Evolutionary conservation across 441 rosid species (phyloP).

Genomic region (Eruca vesicaria): DNA sequence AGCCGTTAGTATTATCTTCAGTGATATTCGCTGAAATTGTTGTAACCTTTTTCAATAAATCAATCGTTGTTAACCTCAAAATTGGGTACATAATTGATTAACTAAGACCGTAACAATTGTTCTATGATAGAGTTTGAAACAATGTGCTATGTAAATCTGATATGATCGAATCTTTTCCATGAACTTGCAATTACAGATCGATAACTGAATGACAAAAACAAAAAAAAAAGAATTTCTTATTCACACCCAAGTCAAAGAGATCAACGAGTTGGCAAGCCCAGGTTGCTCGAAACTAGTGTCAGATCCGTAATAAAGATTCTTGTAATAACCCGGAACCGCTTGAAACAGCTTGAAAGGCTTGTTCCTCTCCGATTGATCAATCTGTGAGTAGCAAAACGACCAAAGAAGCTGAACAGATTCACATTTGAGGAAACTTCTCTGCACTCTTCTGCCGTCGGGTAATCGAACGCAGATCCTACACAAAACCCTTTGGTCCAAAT

Average conservation of each 20-base stretch:
- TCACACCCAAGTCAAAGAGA: slow-evolving; percentile 61
- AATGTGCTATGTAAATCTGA: too few relatives aligned
- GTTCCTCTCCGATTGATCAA: slow-evolving; percentile 45
- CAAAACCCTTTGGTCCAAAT: slow-evolving; percentile 53
- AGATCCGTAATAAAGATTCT: slow-evolving; percentile 53
- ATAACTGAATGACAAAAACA: not conserved
- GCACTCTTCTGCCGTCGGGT: slow-evolving; percentile 76
- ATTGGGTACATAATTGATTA: not conserved
- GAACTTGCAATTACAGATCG: too few relatives aligned
- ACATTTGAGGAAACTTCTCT: slow-evolving; percentile 55
- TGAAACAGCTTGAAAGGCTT: slow-evolving; percentile 64
- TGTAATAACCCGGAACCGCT: slow-evolving; percentile 76
- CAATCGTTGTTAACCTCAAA: too few relatives aligned
- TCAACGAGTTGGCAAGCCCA: slow-evolving; percentile 74
- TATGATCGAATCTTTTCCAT: too few relatives aligned
- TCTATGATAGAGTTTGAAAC: too few relatives aligned
- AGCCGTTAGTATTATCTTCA: not conserved
- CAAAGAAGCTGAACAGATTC: slow-evolving; percentile 84
- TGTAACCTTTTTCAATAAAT: too few relatives aligned
- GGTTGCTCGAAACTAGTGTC: slow-evolving; percentile 65
- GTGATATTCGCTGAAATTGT: too few relatives aligned
- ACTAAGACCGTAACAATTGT: not conserved
- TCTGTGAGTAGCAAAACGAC: slow-evolving; percentile 70
- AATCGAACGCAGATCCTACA: slow-evolving; percentile 85
- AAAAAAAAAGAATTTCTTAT: too few relatives aligned